Percentiles rank a stretch among this genome's conserved stretches.
phyloP scores from a whole-genome alignment of 2,329 filamentous ascomycete species.

The Curvularia spicifera region DNA sequence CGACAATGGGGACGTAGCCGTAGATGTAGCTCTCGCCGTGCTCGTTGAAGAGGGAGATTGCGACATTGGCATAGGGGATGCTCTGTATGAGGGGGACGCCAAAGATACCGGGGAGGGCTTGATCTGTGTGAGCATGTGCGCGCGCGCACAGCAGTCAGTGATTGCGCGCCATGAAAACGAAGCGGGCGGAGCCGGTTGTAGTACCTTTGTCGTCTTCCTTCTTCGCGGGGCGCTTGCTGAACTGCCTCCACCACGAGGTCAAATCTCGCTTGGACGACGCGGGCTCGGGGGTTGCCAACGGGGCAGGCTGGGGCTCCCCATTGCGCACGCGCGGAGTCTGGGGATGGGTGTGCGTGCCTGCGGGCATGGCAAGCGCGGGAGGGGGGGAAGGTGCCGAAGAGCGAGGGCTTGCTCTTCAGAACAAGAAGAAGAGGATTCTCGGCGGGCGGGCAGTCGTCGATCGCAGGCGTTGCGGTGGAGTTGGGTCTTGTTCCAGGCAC shows the following conservation, averaged over 20 bases:
- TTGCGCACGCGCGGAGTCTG: slow-evolving; percentile 53
- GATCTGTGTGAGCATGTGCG: slow-evolving; percentile 31
- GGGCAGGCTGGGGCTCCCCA: slow-evolving; percentile 52
- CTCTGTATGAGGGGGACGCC: slow-evolving; percentile 91
- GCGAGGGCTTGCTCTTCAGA: slow-evolving; percentile 35
- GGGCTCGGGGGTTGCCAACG: slow-evolving; percentile 63
- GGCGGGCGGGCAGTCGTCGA: slow-evolving; percentile 20
- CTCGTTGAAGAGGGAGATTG: slow-evolving; percentile 93
- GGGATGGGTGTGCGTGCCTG: slow-evolving; percentile 44
- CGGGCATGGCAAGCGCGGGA: slow-evolving; percentile 46
- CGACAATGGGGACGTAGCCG: slow-evolving; percentile 96
- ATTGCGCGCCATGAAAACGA: slow-evolving; percentile 21
- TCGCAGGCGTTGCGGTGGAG: slow-evolving; percentile 28
- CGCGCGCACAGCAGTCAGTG: slow-evolving; percentile 30
- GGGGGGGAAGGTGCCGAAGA: slow-evolving; percentile 21
- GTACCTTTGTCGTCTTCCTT: slow-evolving; percentile 69
- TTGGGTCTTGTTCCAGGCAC: slow-evolving; percentile 24
- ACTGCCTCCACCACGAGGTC: slow-evolving; percentile 96
- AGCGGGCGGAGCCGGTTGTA: slow-evolving; percentile 13
- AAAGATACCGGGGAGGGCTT: slow-evolving; percentile 78
- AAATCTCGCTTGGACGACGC: slow-evolving; percentile 86
- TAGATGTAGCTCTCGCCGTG: slow-evolving; percentile 96
- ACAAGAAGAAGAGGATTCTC: slow-evolving; percentile 12
- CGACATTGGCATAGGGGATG: slow-evolving; percentile 97
- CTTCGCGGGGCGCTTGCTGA: slow-evolving; percentile 70